These are phyloP conservation scores for Heliosperma pusillum DNA, from an alignment of 148 eudicot species.

Conservation along the genomic window DNA sequence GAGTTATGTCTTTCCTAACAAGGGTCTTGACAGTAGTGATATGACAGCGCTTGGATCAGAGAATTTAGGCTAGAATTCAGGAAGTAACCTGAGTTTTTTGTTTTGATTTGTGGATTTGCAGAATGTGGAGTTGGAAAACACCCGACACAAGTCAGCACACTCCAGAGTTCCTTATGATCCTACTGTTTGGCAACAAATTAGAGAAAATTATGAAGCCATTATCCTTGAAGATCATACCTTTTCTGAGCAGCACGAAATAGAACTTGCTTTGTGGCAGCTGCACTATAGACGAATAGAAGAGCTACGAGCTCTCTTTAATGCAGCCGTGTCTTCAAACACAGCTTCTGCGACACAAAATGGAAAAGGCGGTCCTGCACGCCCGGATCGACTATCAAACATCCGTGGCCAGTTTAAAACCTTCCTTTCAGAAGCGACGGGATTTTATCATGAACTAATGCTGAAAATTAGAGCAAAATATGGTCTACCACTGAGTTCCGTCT, in stretches of 20 bases:
- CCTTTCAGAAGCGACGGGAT: constrained; percentile 92
- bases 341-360: constrained; percentile 54
- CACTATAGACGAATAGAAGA: constrained; percentile 89
- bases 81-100: not conserved
- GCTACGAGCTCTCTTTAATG: constrained; percentile 60
- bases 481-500: constrained; percentile 52
- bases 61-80: not conserved
- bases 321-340: constrained; percentile 49
- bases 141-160: constrained; percentile 60
- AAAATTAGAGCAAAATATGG: constrained; percentile 83
- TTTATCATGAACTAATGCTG: constrained; percentile 90
- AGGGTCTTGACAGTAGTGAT: not conserved
- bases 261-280: constrained; percentile 89
- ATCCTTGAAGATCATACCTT: constrained; percentile 85
- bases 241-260: constrained; percentile 78
- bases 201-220: constrained; percentile 89
- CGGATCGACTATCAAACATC: constrained; percentile 60
- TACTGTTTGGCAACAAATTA: constrained; percentile 78
- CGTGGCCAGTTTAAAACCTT: constrained; percentile 93
- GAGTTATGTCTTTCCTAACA: not conserved
- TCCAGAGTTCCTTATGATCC: constrained; percentile 67
- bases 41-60: not conserved
- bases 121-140: constrained; percentile 82
- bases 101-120: constrained; percentile 21
- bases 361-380: constrained; percentile 50